phyloP scores from a whole-genome alignment of 2,329 filamentous ascomycete genomes.

The Scedosporium aurantiacum region DNA sequence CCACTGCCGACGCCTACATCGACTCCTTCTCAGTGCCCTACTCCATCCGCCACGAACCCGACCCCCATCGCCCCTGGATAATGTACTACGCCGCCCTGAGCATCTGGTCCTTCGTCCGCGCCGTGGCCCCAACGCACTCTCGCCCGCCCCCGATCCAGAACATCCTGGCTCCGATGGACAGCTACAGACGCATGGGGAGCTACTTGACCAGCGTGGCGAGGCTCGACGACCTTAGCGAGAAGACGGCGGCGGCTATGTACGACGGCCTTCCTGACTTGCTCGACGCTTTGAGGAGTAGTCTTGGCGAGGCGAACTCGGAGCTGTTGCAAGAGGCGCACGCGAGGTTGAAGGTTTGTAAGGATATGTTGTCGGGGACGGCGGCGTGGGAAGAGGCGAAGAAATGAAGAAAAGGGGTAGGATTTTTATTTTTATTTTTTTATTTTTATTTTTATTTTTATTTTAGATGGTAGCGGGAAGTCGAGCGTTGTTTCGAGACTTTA shows the following conservation, averaged over 20 bases:
- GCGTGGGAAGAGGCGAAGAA: neutral
- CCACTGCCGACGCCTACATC: conserved; percentile 9
- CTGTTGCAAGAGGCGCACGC: conserved; percentile 66
- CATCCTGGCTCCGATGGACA: neutral
- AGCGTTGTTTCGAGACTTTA: neutral
- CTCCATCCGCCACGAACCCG: conserved; percentile 63
- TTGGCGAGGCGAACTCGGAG: conserved; percentile 46
- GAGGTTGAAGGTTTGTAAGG: conserved; percentile 53
- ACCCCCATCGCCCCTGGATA: conserved; percentile 82
- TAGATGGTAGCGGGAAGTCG: neutral
- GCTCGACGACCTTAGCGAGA: conserved; percentile 57
- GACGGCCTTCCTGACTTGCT: conserved; percentile 35
- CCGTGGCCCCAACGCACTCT: conserved; percentile 38
- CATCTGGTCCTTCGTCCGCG: conserved; percentile 81
- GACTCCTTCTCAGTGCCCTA: conserved; percentile 42
- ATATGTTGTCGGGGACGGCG: conserved; percentile 6
- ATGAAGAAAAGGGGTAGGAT: neutral
- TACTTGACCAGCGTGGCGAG: conserved; percentile 54
- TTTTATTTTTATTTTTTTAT: neutral
- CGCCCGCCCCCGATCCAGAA: neutral
- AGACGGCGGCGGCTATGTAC: conserved; percentile 56
- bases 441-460: no score
- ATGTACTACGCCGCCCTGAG: conserved; percentile 78
- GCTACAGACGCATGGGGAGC: conserved; percentile 23
- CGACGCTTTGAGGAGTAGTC: conserved; percentile 29